Base-by-base conservation (phyloP, 352 stramenopile genomes). In the Globisporangium cylindrosporum region DNA sequence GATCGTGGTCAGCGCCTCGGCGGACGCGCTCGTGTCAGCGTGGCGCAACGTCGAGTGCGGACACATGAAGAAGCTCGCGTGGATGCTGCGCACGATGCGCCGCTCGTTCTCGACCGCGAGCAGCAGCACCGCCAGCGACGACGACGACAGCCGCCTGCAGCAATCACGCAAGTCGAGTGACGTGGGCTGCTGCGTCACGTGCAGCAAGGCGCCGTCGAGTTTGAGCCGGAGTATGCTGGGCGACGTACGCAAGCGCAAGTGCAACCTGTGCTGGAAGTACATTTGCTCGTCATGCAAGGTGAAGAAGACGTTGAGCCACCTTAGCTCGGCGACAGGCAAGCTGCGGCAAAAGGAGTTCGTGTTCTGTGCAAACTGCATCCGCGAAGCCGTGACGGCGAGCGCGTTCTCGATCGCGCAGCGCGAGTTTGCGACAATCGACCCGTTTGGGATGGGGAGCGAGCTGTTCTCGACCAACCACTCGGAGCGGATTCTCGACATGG, bases 81-180 rank as follows among this genome's bases (percentile, higher is more conserved):
- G 20, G 98, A 93, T 4, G 89, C 96, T 72, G 82, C 88, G 20
- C 98, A 95, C 20, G 85, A 89, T 63, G 81, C 73, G 92, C 97
- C 70, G 82, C 84, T 55, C 94, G 78, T n/a, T 97, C 86, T 9
- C 72, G 87, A 29, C 95, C 82, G 1, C 91, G 97, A 77, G 88
- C 27, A 43, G 86, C 27, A 59, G 86, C 27, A 59, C 54, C 27
- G 12, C 18, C 5, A 82, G 93, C n/a, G 96, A 97, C 61, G 72
- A 89, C 9, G 9, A 36, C 18, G 18, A 36, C 32, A 53, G 15
- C 54, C 54, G 18, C 54, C 3, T 41, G 14, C 54, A 12, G 1
- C 54, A 6, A 3, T 20, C 54, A 8, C 54, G 54, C 54, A 59
- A 25, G 54, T n/a, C 27, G 24, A 65, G 59, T 15, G 49, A 60